phyloP scores from a whole-genome alignment of 768 basidiomycete species.

The Lactifluus hygrophoroides region DNA sequence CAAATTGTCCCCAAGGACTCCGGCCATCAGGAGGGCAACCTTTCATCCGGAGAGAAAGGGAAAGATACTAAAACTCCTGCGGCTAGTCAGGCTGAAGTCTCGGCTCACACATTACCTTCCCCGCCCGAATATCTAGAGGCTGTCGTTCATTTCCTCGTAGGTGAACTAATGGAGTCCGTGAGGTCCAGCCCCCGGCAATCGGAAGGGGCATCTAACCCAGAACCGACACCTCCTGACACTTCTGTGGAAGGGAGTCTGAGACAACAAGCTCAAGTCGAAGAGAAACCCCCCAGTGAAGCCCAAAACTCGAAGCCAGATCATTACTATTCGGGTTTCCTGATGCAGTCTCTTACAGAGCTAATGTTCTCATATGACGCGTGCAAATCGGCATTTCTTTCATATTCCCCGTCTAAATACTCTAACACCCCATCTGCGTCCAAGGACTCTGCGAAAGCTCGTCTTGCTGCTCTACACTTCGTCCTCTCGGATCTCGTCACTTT shows the following conservation, averaged over 20 bases:
- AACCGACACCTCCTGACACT: conserved; percentile 1
- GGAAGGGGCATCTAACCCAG: not conserved
- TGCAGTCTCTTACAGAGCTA: conserved; percentile 88
- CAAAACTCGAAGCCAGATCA: conserved; percentile 24
- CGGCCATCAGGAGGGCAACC: not conserved
- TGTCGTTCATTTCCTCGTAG: conserved; percentile 61
- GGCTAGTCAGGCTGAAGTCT: conserved; percentile 19
- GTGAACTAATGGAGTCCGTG: conserved; percentile 56
- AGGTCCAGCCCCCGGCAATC: conserved; percentile 26
- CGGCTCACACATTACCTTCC: conserved; percentile 19
- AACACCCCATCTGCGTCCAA: conserved; percentile 57
- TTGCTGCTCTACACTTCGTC: conserved; percentile 68
- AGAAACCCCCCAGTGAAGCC: not conserved
- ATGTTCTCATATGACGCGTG: conserved; percentile 88
- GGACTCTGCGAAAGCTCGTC: conserved; percentile 51
- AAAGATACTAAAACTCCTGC: conserved; percentile 20
- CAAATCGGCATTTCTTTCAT: conserved; percentile 82
- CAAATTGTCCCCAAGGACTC: conserved; percentile 25
- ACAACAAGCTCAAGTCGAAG: not conserved
- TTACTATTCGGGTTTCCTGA: conserved; percentile 70
- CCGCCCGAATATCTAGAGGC: conserved; percentile 44
- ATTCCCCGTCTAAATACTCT: conserved; percentile 52
- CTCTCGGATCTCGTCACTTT: conserved; percentile 78
- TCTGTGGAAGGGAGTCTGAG: not conserved
- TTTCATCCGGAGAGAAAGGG: conserved; percentile 9